phyloP scores from a whole-genome alignment of 768 basidiomycete species.

The Boletus sp. region DNA sequence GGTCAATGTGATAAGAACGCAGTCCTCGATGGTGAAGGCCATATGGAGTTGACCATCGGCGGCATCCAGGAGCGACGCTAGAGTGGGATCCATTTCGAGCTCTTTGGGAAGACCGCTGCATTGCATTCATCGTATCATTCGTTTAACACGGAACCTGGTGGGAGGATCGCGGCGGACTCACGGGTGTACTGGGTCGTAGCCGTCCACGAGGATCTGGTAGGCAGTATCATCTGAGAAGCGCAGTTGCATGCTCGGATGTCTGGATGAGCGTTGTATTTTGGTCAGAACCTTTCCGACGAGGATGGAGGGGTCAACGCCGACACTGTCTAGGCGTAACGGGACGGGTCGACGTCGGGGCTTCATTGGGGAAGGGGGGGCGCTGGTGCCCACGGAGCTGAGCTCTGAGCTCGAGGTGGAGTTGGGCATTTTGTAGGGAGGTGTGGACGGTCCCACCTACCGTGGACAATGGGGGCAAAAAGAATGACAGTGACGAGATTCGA shows the following conservation, averaged over 20 bases:
- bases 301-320: constrained; percentile 39
- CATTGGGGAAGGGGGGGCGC: constrained; percentile 22
- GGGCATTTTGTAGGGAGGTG: constrained; percentile 14
- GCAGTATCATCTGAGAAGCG: constrained; percentile 42
- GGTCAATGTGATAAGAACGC: constrained; percentile 49
- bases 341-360: constrained; percentile 33
- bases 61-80: constrained; percentile 42
- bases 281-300: constrained; percentile 45
- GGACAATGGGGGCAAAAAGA: constrained; percentile 16
- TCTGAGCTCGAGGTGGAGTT: constrained; percentile 2
- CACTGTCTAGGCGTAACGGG: constrained; percentile 30
- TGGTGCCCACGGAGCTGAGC: constrained; percentile 3
- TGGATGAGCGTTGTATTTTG: constrained; percentile 38
- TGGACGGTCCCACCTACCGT: constrained; percentile 4
- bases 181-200: constrained; percentile 54
- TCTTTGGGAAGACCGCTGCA: constrained; percentile 51
- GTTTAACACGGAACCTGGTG: background rate
- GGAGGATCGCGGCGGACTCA: constrained; percentile 8
- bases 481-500: constrained; percentile 60
- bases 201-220: constrained; percentile 57
- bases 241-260: constrained; percentile 47
- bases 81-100: constrained; percentile 48
- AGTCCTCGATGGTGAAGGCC: constrained; percentile 47
- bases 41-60: constrained; percentile 30
- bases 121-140: background rate